phyloP scores from a whole-genome alignment of 768 basidiomycete species.

The Russula olivacea region DNA sequence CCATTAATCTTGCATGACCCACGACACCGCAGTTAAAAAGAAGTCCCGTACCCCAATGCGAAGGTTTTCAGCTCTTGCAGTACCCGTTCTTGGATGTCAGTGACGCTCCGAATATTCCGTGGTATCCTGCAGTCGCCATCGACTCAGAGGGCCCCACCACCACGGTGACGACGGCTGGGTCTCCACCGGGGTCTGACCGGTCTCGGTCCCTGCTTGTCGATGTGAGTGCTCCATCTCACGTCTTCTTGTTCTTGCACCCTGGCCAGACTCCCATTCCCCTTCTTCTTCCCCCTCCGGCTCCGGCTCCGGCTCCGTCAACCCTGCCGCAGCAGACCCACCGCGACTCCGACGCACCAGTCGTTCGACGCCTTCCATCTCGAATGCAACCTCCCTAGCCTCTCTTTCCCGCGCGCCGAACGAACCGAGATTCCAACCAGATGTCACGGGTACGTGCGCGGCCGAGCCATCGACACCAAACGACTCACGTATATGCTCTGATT shows the following conservation, averaged over 20 bases:
- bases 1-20: neutral
- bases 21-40: too few relatives aligned
- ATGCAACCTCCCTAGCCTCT: conserved; percentile 32
- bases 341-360: neutral
- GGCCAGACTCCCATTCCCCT: neutral
- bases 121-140: conserved; percentile 73
- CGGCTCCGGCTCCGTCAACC: conserved; percentile 23
- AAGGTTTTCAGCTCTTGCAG: neutral
- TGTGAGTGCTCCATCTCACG: conserved; percentile 29
- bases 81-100: neutral
- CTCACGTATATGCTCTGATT: conserved; percentile 58
- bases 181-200: neutral
- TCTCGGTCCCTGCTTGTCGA: neutral
- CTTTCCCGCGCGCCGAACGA: conserved; percentile 50
- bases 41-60: neutral
- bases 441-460: conserved; percentile 28
- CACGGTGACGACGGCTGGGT: conserved; percentile 45
- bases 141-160: conserved; percentile 76
- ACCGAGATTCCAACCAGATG: conserved; percentile 66
- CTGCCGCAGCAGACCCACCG: conserved; percentile 11
- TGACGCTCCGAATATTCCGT: conserved; percentile 49
- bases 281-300: neutral
- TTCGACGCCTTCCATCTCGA: conserved; percentile 19
- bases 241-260: conserved; percentile 25
- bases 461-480: conserved; percentile 41